phyloP scores from a whole-genome alignment of 768 basidiomycete genomes.

The Lactarius pseudohatsudake region DNA sequence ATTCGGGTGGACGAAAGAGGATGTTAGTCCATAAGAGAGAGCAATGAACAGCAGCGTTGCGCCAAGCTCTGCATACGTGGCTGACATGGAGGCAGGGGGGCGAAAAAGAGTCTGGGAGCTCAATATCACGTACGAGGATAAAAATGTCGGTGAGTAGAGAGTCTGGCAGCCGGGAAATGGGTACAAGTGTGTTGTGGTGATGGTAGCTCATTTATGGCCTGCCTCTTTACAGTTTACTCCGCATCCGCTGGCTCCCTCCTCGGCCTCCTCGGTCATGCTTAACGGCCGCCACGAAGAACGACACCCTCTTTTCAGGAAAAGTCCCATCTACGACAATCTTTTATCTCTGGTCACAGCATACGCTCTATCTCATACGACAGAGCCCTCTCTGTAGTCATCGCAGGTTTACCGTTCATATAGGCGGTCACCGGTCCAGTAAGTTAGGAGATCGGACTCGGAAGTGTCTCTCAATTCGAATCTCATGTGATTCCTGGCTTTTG shows the following conservation, averaged over 20 bases:
- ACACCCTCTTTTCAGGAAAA: too few relatives aligned
- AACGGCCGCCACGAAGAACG: too few relatives aligned
- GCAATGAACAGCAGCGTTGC: conserved; percentile 23
- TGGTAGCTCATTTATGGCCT: neutral
- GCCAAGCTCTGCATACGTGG: conserved; percentile 28
- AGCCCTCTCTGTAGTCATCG: too few relatives aligned
- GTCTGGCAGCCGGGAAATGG: conserved; percentile 26
- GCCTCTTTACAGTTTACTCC: neutral
- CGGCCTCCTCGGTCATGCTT: too few relatives aligned
- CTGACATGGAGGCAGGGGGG: conserved; percentile 19
- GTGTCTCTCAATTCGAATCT: neutral
- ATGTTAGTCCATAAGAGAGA: conserved; percentile 27
- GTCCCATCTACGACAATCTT: too few relatives aligned
- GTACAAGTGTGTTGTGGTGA: conserved; percentile 3
- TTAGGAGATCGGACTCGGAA: neutral
- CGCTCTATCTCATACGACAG: too few relatives aligned
- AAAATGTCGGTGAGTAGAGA: conserved; percentile 24
- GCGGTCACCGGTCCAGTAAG: too few relatives aligned
- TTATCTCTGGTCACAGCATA: too few relatives aligned
- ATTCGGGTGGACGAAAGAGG: conserved; percentile 20
- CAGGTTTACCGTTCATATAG: too few relatives aligned
- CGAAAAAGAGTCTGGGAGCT: neutral
- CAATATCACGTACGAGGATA: conserved; percentile 13
- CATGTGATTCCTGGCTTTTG: neutral
- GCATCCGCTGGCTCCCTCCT: too few relatives aligned